Evolutionary conservation across 2,329 filamentous ascomycete species (phyloP), one percentile per base, ranked within the genome.

Genomic region (Dactylellina sp.): DNA sequence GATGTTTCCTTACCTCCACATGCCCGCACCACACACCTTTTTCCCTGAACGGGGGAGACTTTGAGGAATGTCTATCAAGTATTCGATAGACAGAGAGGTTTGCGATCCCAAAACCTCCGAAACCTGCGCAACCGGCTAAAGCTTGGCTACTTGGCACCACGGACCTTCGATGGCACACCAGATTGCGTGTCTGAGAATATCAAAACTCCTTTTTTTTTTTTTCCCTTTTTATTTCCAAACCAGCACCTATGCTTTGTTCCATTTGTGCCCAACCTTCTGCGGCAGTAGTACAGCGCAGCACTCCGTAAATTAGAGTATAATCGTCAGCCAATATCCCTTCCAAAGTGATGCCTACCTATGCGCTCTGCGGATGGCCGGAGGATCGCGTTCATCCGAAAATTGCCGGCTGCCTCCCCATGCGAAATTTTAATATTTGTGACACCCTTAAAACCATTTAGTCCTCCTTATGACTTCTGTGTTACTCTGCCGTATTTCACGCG

Each of bases 371-470:
- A 25, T 16, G 22, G n/a, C n/a, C 7, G 25, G n/a, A 46, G 18
- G 11, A 2, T 28, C n/a, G n/a, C n/a, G 39, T 44, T 65, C 47
- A 49, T 40, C 62, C 53, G 62, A 66, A 39, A 63, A 47, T 22
- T 49, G 56, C 50, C 57, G 50, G 42, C 4, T 18, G 32, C 46
- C 49, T n/a, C n/a, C n/a, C 14, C 40, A 40, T 53, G 46, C 47
- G 56, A 70, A 56, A 2, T 62, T n/a, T n/a, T n/a, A n/a, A n/a
- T n/a, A n/a, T n/a, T 42, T 56, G 64, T 70, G 56, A 57, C 37
- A 71, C 56, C 28, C 6, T 40, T 49, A 22, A 46, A 18, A 28
- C 42, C 53, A 49, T 59, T 28, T 42, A 16, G n/a, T n/a, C 11
- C 7, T 18, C 20, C 6, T 35, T 11, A 14, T n/a, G 28, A 9